Conservation (phyloP, 163 green algal species). For the Chloromonas sp. region DNA sequence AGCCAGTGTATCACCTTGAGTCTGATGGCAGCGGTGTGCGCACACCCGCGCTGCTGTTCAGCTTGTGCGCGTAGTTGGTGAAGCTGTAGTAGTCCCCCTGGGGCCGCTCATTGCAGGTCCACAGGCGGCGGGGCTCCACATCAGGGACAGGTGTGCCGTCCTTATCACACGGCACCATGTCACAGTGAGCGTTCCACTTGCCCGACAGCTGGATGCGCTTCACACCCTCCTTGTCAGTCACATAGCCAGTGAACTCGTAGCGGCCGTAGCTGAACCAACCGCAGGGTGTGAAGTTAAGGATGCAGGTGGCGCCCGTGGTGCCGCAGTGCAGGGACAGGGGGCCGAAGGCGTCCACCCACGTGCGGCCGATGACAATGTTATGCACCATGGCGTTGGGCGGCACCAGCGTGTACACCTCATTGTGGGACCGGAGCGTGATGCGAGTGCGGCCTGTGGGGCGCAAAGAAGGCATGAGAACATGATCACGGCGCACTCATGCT, state of each 20-base stretch:
- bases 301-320: slow-evolving; percentile 62
- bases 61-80: slow-evolving; percentile 80
- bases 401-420: slow-evolving; percentile 81
- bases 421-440: slow-evolving; percentile 70
- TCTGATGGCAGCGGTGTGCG: slow-evolving; percentile 53
- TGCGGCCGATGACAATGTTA: slow-evolving; percentile 86
- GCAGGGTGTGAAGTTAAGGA: slow-evolving; percentile 83
- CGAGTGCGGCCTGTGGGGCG: slow-evolving; percentile 63
- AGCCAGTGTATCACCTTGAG: slow-evolving; percentile 34
- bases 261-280: slow-evolving; percentile 78
- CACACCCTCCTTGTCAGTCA: slow-evolving; percentile 37
- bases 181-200: slow-evolving; percentile 83
- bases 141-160: slow-evolving; percentile 55
- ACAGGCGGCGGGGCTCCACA: slow-evolving; percentile 45
- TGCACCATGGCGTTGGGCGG: slow-evolving; percentile 86
- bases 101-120: slow-evolving; percentile 75
- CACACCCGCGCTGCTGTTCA: slow-evolving; percentile 66
- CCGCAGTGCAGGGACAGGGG: slow-evolving; percentile 73
- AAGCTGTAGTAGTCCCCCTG: slow-evolving; percentile 84
- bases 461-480: too few species aligned
- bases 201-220: slow-evolving; percentile 59
- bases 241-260: slow-evolving; percentile 63
- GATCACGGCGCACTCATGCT: too few species aligned
- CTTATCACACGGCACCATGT: slow-evolving; percentile 63
- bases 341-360: slow-evolving; percentile 85